Evolutionary conservation across 2,329 filamentous ascomycete genomes (phyloP).

Genomic region (Beauveria varroae): DNA sequence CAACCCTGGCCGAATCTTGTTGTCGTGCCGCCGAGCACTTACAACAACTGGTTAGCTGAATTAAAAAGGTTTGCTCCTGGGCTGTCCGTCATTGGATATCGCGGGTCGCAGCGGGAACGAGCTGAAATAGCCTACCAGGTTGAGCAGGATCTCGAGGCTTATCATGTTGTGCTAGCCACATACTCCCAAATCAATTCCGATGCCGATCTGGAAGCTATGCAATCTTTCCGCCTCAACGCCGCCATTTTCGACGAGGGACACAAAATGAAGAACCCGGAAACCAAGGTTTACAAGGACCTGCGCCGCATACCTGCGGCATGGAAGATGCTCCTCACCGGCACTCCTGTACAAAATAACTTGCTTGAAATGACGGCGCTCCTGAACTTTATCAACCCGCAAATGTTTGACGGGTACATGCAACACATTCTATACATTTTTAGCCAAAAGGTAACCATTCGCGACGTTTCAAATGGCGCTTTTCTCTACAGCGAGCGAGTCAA

Average conservation of each 20-base stretch:
- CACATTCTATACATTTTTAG: conserved; percentile 84
- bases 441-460: conserved; percentile 78
- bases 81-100: conserved; percentile 64
- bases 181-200: conserved; percentile 51
- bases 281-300: conserved; percentile 72
- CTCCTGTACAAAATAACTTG: conserved; percentile 89
- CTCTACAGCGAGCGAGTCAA: conserved; percentile 81
- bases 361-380: conserved; percentile 85
- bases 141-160: conserved; percentile 56
- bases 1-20: conserved; percentile 68
- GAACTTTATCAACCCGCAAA: conserved; percentile 82
- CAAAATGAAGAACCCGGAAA: conserved; percentile 80
- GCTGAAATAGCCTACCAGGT: conserved; percentile 58
- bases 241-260: conserved; percentile 92
- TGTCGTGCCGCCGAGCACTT: conserved; percentile 84
- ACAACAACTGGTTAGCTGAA: conserved; percentile 93
- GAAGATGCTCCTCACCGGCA: conserved; percentile 67
- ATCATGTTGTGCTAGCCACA: conserved; percentile 55
- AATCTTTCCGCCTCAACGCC: conserved; percentile 40
- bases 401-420: conserved; percentile 72
- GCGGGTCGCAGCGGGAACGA: conserved; percentile 59
- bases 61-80: conserved; percentile 79
- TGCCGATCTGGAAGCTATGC: conserved; percentile 44
- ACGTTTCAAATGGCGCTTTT: conserved; percentile 72
- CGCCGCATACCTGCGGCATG: conserved; percentile 73